These are phyloP conservation scores for Trametes gibbosa DNA, from an alignment of 768 basidiomycete species.

Conservation along the genomic window DNA sequence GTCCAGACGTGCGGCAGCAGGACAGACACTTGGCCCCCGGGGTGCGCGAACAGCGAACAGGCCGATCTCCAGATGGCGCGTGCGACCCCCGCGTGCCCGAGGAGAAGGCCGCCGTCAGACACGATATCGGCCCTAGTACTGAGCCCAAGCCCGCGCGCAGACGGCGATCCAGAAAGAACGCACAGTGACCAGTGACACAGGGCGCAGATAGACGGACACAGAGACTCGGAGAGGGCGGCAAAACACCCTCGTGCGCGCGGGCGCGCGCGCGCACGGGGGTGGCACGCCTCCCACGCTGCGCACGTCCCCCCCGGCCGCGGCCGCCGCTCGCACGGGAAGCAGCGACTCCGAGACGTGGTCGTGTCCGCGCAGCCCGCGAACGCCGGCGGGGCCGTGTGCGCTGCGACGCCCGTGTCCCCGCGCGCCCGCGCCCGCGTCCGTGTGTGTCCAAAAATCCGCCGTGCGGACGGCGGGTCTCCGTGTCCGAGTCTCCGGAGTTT, in stretches of 20 bases:
- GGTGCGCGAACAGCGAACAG: background rate
- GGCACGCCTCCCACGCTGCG: too few relatives aligned
- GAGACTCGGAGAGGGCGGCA: too few relatives aligned
- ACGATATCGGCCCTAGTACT: too few relatives aligned
- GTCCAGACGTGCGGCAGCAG: background rate
- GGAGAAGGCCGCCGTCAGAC: background rate
- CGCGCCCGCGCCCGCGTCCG: background rate
- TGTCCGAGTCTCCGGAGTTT: background rate
- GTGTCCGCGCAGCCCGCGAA: slow-evolving; percentile 7
- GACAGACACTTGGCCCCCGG: background rate
- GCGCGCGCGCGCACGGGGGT: too few relatives aligned
- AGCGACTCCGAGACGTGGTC: background rate
- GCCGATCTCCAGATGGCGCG: background rate
- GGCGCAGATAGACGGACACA: background rate
- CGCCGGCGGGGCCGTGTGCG: slow-evolving; percentile 4
- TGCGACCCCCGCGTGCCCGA: background rate
- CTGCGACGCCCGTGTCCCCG: background rate
- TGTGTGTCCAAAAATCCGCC: too few relatives aligned
- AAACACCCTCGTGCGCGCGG: too few relatives aligned
- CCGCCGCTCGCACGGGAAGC: background rate
- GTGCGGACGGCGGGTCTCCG: too few relatives aligned
- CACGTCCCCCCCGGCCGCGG: background rate
- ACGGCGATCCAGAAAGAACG: background rate
- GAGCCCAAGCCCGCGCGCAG: too few relatives aligned
- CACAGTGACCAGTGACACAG: background rate